Evolutionary conservation across 352 stramenopile genomes (phyloP), one percentile per base, ranked within the genome.

Genomic region (Thraustochytrium sp.): DNA sequence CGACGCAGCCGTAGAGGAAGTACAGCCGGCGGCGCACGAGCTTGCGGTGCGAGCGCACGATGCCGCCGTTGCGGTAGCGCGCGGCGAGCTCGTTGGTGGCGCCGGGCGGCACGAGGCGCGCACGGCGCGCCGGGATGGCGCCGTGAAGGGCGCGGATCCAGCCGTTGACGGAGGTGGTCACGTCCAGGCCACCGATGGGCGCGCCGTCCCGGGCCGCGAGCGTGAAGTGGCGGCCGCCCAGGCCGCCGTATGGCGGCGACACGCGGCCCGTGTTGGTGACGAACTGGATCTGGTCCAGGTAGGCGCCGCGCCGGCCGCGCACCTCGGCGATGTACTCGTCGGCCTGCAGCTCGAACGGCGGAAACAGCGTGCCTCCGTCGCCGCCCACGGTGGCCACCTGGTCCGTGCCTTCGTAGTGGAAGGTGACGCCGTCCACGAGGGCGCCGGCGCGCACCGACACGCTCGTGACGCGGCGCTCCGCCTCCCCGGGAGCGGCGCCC

Each of bases 251-350:
- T 8, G 68, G 16, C 18, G 46, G 68, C 37, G 68, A 80, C 37
- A 38, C 31, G 51, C 68, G 68, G n/a, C 68, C 68, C 34, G 18
- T 18, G 49, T 80, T 80, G 9, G 68, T 80, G 8, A 80, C 68
- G 31, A 80, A 80, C 16, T 80, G 68, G 8, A 80, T 64, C 31
- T 80, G 68, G 68, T 80, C 68, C 18, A 80, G 31, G 31, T 80
- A 80, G 0, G 68, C 68, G 31, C 68, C 68, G 9, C 37, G 68
- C 34, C 34, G 68, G 1, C 68, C 68, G 44, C 68, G 68, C 38
- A 80, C 68, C 38, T 75, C 68, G 21, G 76, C 46, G 3, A 80
- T 64, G 2, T 23, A 3, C 31, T 80, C 68, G 53, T 80, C 42
- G 21, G 34, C 68, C 13, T 42, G 44, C 8, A 80, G 68, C 29